Base-by-base conservation (phyloP, 805 yeast genomes). In the Clavispora fructus region DNA sequence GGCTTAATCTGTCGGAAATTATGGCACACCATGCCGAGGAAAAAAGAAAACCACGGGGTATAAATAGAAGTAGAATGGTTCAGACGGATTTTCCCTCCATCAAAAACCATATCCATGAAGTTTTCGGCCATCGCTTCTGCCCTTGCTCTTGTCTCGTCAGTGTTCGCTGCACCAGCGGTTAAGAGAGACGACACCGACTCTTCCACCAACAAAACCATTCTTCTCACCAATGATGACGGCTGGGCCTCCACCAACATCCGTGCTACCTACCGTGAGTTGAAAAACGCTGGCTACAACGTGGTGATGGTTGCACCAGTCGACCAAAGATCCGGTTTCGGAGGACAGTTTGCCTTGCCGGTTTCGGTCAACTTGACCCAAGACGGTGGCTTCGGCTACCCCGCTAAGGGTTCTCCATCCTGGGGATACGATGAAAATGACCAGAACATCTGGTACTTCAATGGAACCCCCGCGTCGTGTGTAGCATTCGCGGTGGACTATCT, bases 201-300 rank as follows among this genome's bases (percentile, higher is more conserved):
- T 41, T 52, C 49, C 45, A 46, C 54, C 40, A 57, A 59, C 47
- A 69, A 70, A 53, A 73, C 74, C 58, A 73, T 75, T 49, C 59
- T 78, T 17, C 64, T 77, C 35, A 72, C 82, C 49, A 78, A 79
- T 54, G 84, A 79, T 56, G 84, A 79, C 52, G 74, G 78, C 16
- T 79, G 79, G 78, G 76, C 74, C 3, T 64, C 82, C 6, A 75
- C 82, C 41, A 77, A 77, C 56, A 75, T 79, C 57, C 73, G 83
- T 58, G 80, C 83, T 13, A 61, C 78, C 11, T 79, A 78, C 69
- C 61, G 71, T 43, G 77, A 67, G 31, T 68, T 55, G 53, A 52
- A 46, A 45, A 42, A 13, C 7, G 58, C 57, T n/a, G 58, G 58
- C 8, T 51, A 56, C 47, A 49, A 56, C 29, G 58, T 56, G 40